These are phyloP conservation scores for Myriosclerotinia scirpicola DNA, from an alignment of 2,329 filamentous ascomycete species.

Conservation along the genomic window DNA sequence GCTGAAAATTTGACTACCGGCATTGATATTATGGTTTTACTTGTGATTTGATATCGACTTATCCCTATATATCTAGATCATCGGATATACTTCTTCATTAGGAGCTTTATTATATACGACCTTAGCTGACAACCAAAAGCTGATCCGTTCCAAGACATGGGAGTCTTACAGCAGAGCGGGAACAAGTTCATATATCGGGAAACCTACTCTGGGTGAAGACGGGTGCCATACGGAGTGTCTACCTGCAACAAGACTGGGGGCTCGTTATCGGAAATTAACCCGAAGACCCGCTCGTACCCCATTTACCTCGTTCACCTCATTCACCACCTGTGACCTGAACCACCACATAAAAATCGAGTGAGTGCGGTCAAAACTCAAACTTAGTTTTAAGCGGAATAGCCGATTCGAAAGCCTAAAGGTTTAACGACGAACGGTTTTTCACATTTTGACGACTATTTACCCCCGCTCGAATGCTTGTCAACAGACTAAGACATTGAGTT, in stretches of 20 bases:
- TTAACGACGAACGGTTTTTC: conserved; percentile 15
- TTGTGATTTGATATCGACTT: conserved; percentile 8
- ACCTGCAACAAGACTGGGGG: conserved; percentile 9
- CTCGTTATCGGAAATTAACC: conserved; percentile 21
- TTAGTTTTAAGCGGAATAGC: conserved; percentile 14
- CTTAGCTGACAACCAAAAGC: conserved; percentile 17
- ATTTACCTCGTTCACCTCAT: conserved; percentile 4
- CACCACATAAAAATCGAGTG: not conserved
- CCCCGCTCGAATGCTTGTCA: conserved; percentile 7
- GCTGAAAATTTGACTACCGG: conserved; percentile 16
- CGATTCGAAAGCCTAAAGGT: conserved; percentile 13
- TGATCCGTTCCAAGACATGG: conserved; percentile 17
- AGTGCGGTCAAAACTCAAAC: not conserved
- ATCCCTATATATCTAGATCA: conserved; percentile 6
- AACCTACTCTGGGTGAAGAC: not conserved
- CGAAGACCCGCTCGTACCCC: conserved; percentile 12
- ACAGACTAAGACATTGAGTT: not conserved
- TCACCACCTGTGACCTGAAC: not conserved
- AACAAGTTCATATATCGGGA: conserved; percentile 1
- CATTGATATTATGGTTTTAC: not conserved
- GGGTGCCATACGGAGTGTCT: not conserved
- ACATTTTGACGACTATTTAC: not conserved
- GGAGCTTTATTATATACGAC: conserved; percentile 8
- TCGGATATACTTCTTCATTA: conserved; percentile 19
- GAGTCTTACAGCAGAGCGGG: conserved; percentile 9